Evolutionary conservation across 2,329 filamentous ascomycete genomes (phyloP).

Genomic region (Neocatenulostroma microsporum): DNA sequence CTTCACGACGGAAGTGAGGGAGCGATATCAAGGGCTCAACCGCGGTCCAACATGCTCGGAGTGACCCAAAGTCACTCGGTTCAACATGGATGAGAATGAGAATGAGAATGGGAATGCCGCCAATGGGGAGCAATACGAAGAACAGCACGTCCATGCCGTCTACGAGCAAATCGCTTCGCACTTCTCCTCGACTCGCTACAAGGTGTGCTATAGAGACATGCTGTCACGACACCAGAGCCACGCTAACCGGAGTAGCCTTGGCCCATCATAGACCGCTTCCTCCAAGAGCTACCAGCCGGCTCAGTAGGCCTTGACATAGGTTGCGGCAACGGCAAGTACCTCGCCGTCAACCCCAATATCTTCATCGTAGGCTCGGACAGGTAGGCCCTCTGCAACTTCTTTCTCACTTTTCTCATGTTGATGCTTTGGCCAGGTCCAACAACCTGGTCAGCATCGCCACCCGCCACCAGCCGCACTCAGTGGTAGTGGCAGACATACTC

Average conservation of each 20-base stretch:
- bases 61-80: too few species aligned
- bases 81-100: too few species aligned
- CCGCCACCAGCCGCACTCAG: conserved; percentile 54
- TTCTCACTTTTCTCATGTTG: not conserved
- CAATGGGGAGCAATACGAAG: conserved; percentile 60
- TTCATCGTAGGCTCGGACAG: conserved; percentile 82
- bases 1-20: too few species aligned
- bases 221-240: not conserved
- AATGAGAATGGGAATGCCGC: too few species aligned
- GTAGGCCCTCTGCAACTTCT: conserved; percentile 39
- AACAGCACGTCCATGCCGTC: conserved; percentile 79
- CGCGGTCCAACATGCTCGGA: too few species aligned
- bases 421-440: conserved; percentile 41
- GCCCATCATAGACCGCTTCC: conserved; percentile 80
- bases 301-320: conserved; percentile 83
- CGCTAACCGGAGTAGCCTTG: conserved; percentile 54
- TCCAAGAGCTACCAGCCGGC: conserved; percentile 57
- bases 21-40: too few species aligned
- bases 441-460: conserved; percentile 53
- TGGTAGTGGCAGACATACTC: conserved; percentile 73
- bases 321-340: conserved; percentile 95
- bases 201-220: conserved; percentile 37
- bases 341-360: conserved; percentile 66
- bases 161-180: conserved; percentile 82
- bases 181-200: conserved; percentile 71